Percentiles rank a stretch among this genome's conserved stretches.
phyloP scores from a whole-genome alignment of 805 yeast genomes.

The Yarrowia deformans region DNA sequence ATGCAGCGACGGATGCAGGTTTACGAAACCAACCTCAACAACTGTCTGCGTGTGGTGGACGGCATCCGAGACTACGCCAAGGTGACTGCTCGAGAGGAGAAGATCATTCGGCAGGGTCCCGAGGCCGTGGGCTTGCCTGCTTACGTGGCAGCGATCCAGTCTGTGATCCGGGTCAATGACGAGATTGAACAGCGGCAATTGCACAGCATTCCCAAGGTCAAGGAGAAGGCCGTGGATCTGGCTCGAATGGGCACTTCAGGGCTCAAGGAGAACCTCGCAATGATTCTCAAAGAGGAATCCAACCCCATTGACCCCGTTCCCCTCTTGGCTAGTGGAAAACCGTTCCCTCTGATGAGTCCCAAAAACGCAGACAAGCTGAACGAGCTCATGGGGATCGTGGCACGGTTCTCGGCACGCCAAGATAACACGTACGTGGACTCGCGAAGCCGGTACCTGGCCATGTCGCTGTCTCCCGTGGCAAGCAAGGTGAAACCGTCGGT shows the following conservation, averaged over 20 bases:
- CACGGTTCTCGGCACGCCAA: slow-evolving; percentile 34
- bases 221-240: slow-evolving; percentile 63
- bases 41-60: slow-evolving; percentile 46
- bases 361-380: slow-evolving; percentile 51
- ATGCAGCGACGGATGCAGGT: slow-evolving; percentile 64
- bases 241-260: slow-evolving; percentile 65
- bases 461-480: slow-evolving; percentile 43
- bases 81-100: slow-evolving; percentile 54
- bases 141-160: slow-evolving; percentile 44
- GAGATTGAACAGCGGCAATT: slow-evolving; percentile 46
- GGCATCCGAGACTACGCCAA: slow-evolving; percentile 54
- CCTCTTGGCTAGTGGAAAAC: slow-evolving; percentile 53
- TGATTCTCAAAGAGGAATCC: slow-evolving; percentile 54
- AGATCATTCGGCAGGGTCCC: slow-evolving; percentile 46
- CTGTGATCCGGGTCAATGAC: slow-evolving; percentile 44
- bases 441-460: slow-evolving; percentile 43
- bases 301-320: slow-evolving; percentile 58
- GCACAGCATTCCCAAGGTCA: slow-evolving; percentile 65
- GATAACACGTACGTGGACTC: slow-evolving; percentile 46
- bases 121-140: slow-evolving; percentile 45
- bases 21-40: slow-evolving; percentile 57
- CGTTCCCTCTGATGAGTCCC: slow-evolving; percentile 47
- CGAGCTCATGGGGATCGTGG: slow-evolving; percentile 56
- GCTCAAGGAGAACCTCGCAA: slow-evolving; percentile 59
- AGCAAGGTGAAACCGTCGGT: slow-evolving; percentile 41